Evolutionary conservation across 169 alveolate species (phyloP), one percentile per base, ranked within the genome.

Genomic region (Eimeria sp.): DNA sequence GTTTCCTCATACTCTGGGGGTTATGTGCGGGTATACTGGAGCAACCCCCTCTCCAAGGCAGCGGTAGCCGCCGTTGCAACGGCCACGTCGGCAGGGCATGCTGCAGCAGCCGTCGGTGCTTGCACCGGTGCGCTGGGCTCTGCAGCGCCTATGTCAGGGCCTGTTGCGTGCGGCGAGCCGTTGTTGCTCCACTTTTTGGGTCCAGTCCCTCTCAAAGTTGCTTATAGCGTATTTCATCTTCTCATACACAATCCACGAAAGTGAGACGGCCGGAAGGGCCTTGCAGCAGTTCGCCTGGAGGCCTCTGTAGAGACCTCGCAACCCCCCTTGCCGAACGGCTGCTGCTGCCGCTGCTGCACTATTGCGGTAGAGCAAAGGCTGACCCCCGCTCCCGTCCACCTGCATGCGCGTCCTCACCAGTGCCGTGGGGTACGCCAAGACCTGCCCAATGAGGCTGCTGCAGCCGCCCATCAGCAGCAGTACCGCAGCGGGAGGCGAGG

Each of bases 241-340:
- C 60, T 96, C 97, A 60, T 96, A 96, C 60, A 96, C 95, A 30
- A 90, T 85, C 97, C 97, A 96, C 30, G 96, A 85, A 58, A 96
- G 85, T 58, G 95, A 78, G 71, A 96, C 97, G 43, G 97, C 97
- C 1, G 97, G 97, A 33, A 96, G 97, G 27, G 97, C 96, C 95
- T 95, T 96, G 90, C 93, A 68, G 66, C 95, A 87, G 89, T 96
- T 96, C 16, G 97, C 96, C 71, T 95, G 77, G 23, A 96, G 72
- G 27, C 97, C 97, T 43, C 97, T 25, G 90, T 95, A 96, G 33
- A 96, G 89, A 25, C 96, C 96, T 2, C 94, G 87, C 10, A 76
- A 25, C 25, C 97, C 97, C 30, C 95, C 97, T 33, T 91, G 95
- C n/a, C 90, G 68, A 43, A 95, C 43, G 37, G 95, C 95, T 10